Evolutionary conservation across 1,284 basidiomycete species (phyloP), one percentile per base, ranked within the genome.

Genomic region (Puccinia hordei): DNA sequence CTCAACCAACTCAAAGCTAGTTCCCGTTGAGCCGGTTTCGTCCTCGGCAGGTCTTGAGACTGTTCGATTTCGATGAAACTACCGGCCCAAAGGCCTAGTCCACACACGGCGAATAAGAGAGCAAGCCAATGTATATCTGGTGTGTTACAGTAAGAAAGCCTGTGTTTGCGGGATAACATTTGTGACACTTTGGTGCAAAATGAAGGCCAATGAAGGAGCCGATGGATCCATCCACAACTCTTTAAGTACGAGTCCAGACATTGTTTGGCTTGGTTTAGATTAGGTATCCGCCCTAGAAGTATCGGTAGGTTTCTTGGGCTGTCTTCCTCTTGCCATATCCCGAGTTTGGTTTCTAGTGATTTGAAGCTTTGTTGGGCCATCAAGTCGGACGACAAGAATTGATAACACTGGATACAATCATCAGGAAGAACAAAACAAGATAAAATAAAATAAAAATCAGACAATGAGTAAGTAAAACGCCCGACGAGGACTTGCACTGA

Each of bases 91-190:
- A 76, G 74, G 27, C 74, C 74, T 0, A 76, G 46, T 53, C 61
- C 74, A 51, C 74, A 76, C 27, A n/a, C 63, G 27, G 74, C 74
- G 24, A 76, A 76, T 10, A 76, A 38, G n/a, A 76, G n/a, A 15
- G 59, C 74, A 15, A 65, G 51, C 74, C 74, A 66, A 38, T 76
- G 74, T 10, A 76, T 61, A 30, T 57, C 55, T 1, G 30, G 33
- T 19, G 44, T 35, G 57, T 63, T 63, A 27, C 27, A 44, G 38
- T 24, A 24, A 22, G 57, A 74, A n/a, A 44, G 30, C 24, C 35
- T 30, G 24, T 46, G 19, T 15, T 74, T 61, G 19, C 57, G 38
- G 12, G 59, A 46, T 0, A 63, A n/a, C 38, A 46, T 74, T 61
- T 74, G 55, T 24, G 38, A 17, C 19, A 46, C 73, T 46, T 74